Percentiles rank a stretch among this genome's conserved stretches.
These are phyloP conservation scores for Trichosporon faecale DNA, from an alignment of 1,284 basidiomycete genomes.

Conservation along the genomic window DNA sequence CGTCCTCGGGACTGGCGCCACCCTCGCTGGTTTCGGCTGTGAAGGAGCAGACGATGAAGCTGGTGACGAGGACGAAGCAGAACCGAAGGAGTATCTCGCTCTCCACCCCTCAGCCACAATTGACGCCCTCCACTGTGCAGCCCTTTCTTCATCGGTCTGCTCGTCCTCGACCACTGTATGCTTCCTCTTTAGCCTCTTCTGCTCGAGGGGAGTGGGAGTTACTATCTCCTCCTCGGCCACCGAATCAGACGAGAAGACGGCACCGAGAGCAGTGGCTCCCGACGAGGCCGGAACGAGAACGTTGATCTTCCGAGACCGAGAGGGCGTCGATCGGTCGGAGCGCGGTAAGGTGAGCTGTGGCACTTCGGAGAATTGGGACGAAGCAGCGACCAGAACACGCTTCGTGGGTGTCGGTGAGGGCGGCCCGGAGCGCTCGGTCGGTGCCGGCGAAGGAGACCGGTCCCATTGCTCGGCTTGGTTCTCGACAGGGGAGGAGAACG, in stretches of 20 bases:
- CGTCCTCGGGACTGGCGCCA: background rate
- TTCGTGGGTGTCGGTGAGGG: constrained; percentile 18
- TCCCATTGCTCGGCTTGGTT: background rate
- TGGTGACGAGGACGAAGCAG: constrained; percentile 10
- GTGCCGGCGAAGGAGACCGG: background rate
- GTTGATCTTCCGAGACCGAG: background rate
- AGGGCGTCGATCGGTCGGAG: background rate
- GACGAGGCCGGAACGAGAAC: constrained; percentile 30
- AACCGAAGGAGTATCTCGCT: constrained; percentile 42
- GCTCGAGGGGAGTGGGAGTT: constrained; percentile 28
- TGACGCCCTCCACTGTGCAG: constrained; percentile 32
- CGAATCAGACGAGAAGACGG: constrained; percentile 31
- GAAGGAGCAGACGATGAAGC: background rate
- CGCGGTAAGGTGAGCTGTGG: constrained; percentile 9
- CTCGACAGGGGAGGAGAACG: constrained; percentile 11
- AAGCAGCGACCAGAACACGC: constrained; percentile 16
- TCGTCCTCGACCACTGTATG: constrained; percentile 22
- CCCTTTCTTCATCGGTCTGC: constrained; percentile 28
- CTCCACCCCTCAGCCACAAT: constrained; percentile 44
- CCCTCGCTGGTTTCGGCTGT: background rate
- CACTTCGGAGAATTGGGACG: constrained; percentile 10
- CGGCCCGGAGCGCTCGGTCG: constrained; percentile 6
- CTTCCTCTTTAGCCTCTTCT: constrained; percentile 20
- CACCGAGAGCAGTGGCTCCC: background rate
- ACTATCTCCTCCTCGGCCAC: constrained; percentile 35